Base-by-base conservation (phyloP, 2,329 filamentous ascomycete genomes). In the Nothopassalora personata region DNA sequence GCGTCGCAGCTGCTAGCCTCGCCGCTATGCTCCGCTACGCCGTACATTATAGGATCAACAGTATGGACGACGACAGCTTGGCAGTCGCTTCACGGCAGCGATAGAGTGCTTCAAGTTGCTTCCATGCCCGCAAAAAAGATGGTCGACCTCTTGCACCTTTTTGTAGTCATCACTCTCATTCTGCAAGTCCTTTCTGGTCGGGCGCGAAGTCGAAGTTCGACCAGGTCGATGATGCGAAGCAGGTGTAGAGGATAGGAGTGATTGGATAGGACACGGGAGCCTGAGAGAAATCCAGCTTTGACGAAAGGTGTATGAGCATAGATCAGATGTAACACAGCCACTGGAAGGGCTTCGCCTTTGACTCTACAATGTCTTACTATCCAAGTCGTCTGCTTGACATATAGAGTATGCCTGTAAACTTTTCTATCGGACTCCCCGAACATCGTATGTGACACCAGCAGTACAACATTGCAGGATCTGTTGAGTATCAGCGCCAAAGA, bases 111-210 rank as follows among this genome's bases (percentile, higher is more conserved):
- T 54, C 52, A 54, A 54, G 30, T 13, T 46, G 19, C 27, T 46
- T 30, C 52, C 39, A 15, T 36, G 28, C 23, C 52, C 34, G 19
- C 52, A n/a, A 15, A 19, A 36, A 1, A 43, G 19, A 46, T n/a
- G 28, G 4, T 43, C 49, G 36, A 43, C 34, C 27, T 27, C 52
- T 54, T 54, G 33, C 34, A 54, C 52, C 34, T 54, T 36, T 36
- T 54, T 30, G 34, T 54, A 28, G 34, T 54, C 46, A 46, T 39
- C 30, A 28, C 46, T 8, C 18, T 39, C 45, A 15, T 43, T 50
- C 27, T 31, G 9, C 45, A 33, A 13, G 28, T 49, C 43, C 19
- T 49, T 77, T 79, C 56, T 82, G 80, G 80, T 62, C 66, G n/a
- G 47, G 56, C 18, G 64, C 62, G 6, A 62, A 67, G 48, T 56